Evolutionary conservation across 768 basidiomycete genomes (phyloP), one percentile per base, ranked within the genome.

Genomic region (Phaeolepiota aurea): DNA sequence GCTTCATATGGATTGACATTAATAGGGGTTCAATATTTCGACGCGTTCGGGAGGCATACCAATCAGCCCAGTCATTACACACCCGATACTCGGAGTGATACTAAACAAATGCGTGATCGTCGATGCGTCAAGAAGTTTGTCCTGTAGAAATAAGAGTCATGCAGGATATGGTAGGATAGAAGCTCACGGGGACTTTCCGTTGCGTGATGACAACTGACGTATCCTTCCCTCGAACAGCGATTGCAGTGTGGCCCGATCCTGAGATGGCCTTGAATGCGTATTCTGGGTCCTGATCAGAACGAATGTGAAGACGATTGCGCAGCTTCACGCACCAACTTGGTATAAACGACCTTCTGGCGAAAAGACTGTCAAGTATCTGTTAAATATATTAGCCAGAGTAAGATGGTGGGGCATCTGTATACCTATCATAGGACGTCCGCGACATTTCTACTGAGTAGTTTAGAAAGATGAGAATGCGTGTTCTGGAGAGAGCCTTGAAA

Each of bases 221-320:
- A 52, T 98, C 93, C 61, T 88, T 88, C 13, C 96, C 96, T 54
- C 94, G 71, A 33, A 98, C 86, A 13, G 93, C 76, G 38, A 99
- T 75, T 1, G 94, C 80, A 1, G 96, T 98, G 55, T 97, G 90
- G 1, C 92, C 94, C 1, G 92, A 91, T 41, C 90, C 91, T 47
- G 92, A 90, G 61, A 98, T 97, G 36, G 96, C 96, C 65, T 98
- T 99, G 82, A 98, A 98, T 19, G 96, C 94, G 73, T 98, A 98
- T 68, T 98, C 93, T 97, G 53, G 18, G 16, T 35, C 16, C 33
- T 20, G 25, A 42, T 44, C 36, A 35, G 13, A 20, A 41, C 5
- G 21, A 9, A 20, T 12, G 34, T 13, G 13, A 20, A 15, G 16
- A 20, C 7, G 16, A 20, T 4, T 9, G 31, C 32, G 20, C 9